A percentile compares a stretch with the other conserved stretches of the same genome.
phyloP scores from a whole-genome alignment of 192 early-diverging fungal species.

The Geosiphon pyriformis region DNA sequence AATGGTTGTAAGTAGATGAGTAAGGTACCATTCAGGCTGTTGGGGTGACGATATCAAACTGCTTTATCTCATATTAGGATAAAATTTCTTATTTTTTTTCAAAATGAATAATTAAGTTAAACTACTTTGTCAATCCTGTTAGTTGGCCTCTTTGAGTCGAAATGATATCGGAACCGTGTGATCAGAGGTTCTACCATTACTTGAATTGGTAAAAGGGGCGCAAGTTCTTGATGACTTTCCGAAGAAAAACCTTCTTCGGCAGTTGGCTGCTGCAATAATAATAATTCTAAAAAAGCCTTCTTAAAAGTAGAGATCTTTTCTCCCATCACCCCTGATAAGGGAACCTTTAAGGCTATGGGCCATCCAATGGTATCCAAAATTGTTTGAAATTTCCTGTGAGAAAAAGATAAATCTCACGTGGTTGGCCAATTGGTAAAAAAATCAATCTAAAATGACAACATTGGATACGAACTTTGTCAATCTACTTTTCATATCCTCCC shows the following conservation, averaged over 20 bases:
- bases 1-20: constrained; percentile 52
- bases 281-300: constrained; percentile 30
- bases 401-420: too few relatives aligned
- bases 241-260: constrained; percentile 8
- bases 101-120: neutral
- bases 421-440: too few relatives aligned
- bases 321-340: neutral
- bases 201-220: constrained; percentile 44
- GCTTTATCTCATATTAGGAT: too few relatives aligned
- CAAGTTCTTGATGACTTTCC: constrained; percentile 21
- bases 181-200: constrained; percentile 56
- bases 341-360: constrained; percentile 34
- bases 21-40: constrained; percentile 75
- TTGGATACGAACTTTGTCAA: constrained; percentile 38
- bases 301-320: constrained; percentile 31
- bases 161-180: constrained; percentile 67
- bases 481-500: constrained; percentile 40
- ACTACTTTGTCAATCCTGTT: constrained; percentile 69
- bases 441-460: neutral
- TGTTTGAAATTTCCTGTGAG: constrained; percentile 35
- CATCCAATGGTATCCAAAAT: constrained; percentile 36
- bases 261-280: constrained; percentile 37
- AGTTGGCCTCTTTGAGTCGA: constrained; percentile 62
- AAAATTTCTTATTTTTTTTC: too few relatives aligned
- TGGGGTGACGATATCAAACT: too few relatives aligned